phyloP scores from a whole-genome alignment of 2,329 filamentous ascomycete species.

The Botrytis deweyae region DNA sequence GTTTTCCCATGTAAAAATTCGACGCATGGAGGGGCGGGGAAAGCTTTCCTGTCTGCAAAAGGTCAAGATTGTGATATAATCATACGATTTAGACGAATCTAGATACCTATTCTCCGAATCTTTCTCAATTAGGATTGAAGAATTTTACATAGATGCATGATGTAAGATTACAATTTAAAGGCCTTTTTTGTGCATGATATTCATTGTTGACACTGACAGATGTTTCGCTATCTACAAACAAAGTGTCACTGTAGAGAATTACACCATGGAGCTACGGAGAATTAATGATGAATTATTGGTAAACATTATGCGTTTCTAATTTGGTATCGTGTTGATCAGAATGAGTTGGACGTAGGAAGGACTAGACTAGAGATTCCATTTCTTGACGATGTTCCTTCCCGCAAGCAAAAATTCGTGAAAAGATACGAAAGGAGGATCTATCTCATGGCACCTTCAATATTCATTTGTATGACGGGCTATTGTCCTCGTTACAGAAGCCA shows the following conservation, averaged over 20 bases:
- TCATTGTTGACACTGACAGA: background rate
- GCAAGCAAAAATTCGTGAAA: background rate
- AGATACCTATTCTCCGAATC: background rate
- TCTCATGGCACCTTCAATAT: slow-evolving; percentile 2
- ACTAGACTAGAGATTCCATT: slow-evolving; percentile 1
- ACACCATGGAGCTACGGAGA: slow-evolving; percentile 3
- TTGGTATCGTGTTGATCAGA: background rate
- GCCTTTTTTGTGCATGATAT: background rate
- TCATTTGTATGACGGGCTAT: background rate
- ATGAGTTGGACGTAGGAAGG: background rate
- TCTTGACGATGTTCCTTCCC: background rate
- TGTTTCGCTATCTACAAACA: background rate
- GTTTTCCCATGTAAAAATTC: background rate
- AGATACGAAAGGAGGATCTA: slow-evolving; percentile 2
- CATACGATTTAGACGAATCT: slow-evolving; percentile 3
- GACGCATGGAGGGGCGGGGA: background rate
- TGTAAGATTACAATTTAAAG: background rate
- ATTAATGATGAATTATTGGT: slow-evolving; percentile 9
- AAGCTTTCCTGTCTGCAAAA: slow-evolving; percentile 17
- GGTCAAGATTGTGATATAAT: slow-evolving; percentile 12
- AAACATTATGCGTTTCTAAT: slow-evolving; percentile 4
- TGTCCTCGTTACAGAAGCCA: background rate
- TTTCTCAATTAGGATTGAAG: background rate
- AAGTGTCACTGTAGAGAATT: background rate
- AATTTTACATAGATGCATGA: background rate